These are phyloP conservation scores for Xylaria multiplex DNA, from an alignment of 2,329 filamentous ascomycete species.

Conservation along the genomic window DNA sequence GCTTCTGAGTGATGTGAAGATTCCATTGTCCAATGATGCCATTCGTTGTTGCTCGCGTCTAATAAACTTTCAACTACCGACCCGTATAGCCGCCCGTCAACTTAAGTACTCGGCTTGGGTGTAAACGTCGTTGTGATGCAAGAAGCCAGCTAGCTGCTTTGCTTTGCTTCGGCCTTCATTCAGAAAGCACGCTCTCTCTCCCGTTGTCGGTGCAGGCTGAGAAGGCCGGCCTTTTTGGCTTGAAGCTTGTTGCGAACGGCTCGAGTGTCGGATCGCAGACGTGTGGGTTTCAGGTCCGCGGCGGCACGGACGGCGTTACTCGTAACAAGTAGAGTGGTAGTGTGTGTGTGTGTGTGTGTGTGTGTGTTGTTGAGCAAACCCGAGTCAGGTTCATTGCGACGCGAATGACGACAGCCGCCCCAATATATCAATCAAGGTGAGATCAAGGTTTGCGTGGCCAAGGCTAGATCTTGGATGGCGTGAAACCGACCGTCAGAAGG, in stretches of 20 bases:
- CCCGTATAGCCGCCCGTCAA: neutral
- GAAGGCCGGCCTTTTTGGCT: neutral
- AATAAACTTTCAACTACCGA: neutral
- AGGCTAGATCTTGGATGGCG: constrained; percentile 12
- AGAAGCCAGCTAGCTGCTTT: neutral
- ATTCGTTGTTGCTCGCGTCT: neutral
- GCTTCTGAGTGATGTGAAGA: constrained; percentile 17
- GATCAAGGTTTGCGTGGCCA: neutral
- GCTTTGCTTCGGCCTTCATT: neutral
- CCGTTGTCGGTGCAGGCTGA: neutral
- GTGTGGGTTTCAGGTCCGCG: constrained; percentile 10
- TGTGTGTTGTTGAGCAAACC: neutral
- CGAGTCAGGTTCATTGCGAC: neutral
- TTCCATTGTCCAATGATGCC: constrained; percentile 23
- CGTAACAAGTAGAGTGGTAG: neutral
- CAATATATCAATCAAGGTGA: constrained; percentile 20
- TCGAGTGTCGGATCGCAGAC: neutral
- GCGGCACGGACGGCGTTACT: constrained; percentile 1
- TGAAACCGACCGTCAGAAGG: constrained; percentile 27
- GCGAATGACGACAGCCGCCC: constrained; percentile 5
- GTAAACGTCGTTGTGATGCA: constrained; percentile 8
- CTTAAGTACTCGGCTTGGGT: neutral
- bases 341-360: neutral
- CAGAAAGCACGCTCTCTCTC: neutral
- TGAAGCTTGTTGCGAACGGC: neutral